phyloP scores from a whole-genome alignment of 1,139 yeast species.

The Hemisphaericaspora xylanilytica region DNA sequence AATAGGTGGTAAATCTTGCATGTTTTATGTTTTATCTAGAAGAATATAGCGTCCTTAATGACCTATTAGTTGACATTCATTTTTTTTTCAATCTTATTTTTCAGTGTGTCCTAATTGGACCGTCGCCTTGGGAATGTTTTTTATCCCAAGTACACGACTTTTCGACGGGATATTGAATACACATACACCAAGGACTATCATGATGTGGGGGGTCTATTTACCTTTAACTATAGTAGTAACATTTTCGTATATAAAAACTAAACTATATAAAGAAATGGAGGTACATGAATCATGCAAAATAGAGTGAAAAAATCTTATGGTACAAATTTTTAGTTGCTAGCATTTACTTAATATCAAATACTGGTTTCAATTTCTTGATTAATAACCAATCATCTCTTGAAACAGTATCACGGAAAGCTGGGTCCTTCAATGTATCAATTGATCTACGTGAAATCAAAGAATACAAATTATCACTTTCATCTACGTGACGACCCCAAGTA shows the following conservation, averaged over 20 bases:
- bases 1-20: slow-evolving; percentile 86
- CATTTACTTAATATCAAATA: slow-evolving; percentile 63
- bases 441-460: slow-evolving; percentile 86
- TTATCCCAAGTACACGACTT: slow-evolving; percentile 1
- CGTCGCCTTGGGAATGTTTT: slow-evolving; percentile 1
- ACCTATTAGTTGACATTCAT: neutral
- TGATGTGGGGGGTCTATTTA: no score
- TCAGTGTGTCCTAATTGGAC: slow-evolving; percentile 3
- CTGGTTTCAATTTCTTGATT: slow-evolving; percentile 82
- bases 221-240: neutral
- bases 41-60: neutral
- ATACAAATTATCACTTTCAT: slow-evolving; percentile 84
- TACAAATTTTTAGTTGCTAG: slow-evolving; percentile 10
- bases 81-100: slow-evolving; percentile 3
- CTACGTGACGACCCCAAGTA: slow-evolving; percentile 98
- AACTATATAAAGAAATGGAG: neutral
- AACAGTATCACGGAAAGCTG: slow-evolving; percentile 93
- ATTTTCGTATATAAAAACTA: neutral
- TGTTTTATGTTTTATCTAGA: slow-evolving; percentile 13
- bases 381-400: slow-evolving; percentile 94
- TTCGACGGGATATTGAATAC: no score
- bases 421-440: slow-evolving; percentile 95
- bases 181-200: no score
- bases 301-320: neutral
- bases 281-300: neutral